phyloP scores from a whole-genome alignment of 2,329 filamentous ascomycete genomes.

The Cryoendolithus antarcticus region DNA sequence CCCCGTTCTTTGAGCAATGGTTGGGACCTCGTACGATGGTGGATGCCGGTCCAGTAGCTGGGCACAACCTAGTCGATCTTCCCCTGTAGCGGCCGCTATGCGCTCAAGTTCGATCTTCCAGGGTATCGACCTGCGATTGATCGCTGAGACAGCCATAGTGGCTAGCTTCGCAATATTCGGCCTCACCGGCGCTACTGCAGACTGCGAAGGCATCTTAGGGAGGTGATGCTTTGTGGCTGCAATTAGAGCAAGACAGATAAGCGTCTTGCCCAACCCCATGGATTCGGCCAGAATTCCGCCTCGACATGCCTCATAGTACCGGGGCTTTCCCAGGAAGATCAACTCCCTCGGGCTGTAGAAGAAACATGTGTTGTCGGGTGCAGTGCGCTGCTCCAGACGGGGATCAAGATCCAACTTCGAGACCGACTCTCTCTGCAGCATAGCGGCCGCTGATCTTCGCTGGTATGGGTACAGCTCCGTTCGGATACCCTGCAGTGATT shows the following conservation, averaged over 20 bases:
- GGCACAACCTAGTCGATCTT: constrained; percentile 41
- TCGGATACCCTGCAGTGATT: constrained; percentile 44
- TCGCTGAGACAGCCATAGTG: constrained; percentile 62
- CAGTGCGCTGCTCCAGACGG: constrained; percentile 47
- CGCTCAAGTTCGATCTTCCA: constrained; percentile 56
- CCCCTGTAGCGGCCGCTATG: constrained; percentile 34
- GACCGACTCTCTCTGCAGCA: constrained; percentile 68
- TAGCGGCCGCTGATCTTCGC: constrained; percentile 62
- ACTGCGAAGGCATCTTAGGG: constrained; percentile 51
- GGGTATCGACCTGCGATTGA: constrained; percentile 54
- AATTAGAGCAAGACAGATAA: constrained; percentile 65
- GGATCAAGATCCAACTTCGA: constrained; percentile 59
- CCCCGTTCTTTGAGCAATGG: constrained; percentile 21
- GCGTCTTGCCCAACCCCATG: constrained; percentile 73
- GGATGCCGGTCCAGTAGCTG: constrained; percentile 33
- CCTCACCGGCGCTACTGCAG: constrained; percentile 34
- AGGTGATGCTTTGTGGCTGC: constrained; percentile 61
- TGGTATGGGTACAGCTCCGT: constrained; percentile 69
- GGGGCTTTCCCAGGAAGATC: constrained; percentile 49
- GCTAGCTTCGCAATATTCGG: constrained; percentile 48
- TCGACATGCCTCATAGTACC: constrained; percentile 58
- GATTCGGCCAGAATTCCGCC: constrained; percentile 73
- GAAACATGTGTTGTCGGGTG: constrained; percentile 51
- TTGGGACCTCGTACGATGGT: constrained; percentile 9
- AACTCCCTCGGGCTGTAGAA: constrained; percentile 59